Conservation (phyloP, 176 grass and related monocot species). For the Cenchrus purpureus region DNA sequence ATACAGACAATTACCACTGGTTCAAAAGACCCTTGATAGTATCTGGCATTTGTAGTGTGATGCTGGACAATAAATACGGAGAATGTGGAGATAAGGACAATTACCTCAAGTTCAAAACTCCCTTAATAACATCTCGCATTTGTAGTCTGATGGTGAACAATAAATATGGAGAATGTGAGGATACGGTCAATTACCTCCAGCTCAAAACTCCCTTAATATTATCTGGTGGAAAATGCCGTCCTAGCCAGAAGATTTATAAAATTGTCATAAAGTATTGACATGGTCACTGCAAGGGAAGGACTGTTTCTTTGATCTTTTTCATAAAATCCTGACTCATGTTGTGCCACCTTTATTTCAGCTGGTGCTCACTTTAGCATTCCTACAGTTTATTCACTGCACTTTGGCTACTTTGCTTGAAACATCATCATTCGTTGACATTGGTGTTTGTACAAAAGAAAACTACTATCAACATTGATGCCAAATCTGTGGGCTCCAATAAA, state of each 20-base stretch:
- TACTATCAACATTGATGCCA: not conserved
- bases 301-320: slow-evolving; percentile 9
- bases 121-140: not conserved
- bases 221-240: not conserved
- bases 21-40: too few species aligned
- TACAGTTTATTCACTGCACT: not conserved
- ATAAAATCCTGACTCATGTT: not conserved
- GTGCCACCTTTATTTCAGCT: not conserved
- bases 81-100: too few species aligned
- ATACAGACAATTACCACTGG: not conserved
- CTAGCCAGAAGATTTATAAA: not conserved
- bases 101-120: too few species aligned
- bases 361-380: not conserved
- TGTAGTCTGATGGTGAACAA: not conserved
- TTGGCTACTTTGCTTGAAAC: not conserved
- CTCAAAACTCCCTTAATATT: not conserved
- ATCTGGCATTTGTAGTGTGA: too few species aligned
- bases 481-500: slow-evolving; percentile 1
- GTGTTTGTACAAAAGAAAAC: not conserved
- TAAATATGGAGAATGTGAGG: not conserved
- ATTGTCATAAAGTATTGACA: not conserved
- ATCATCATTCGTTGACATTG: not conserved
- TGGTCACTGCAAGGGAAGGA: not conserved
- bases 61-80: too few species aligned
- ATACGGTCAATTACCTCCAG: not conserved